These are phyloP conservation scores for Pleurotus pulmonarius DNA, from an alignment of 768 basidiomycete species.

Conservation along the genomic window DNA sequence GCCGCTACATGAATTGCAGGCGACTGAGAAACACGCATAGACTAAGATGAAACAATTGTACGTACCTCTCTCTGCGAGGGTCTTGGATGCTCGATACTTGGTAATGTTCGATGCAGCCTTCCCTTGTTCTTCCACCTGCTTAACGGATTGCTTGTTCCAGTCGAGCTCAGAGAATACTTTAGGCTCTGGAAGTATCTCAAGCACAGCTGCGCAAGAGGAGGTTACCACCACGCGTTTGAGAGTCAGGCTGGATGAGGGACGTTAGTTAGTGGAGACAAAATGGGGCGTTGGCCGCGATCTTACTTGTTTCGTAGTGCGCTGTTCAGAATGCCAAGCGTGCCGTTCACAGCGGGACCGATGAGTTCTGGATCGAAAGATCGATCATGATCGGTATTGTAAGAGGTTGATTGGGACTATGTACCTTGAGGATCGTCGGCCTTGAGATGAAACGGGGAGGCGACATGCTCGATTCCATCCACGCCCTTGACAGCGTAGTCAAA, in stretches of 20 bases:
- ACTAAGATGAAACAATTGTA: not conserved
- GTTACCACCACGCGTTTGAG: conserved; percentile 65
- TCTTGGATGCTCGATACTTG: conserved; percentile 59
- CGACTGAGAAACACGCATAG: not conserved
- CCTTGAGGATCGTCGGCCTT: conserved; percentile 35
- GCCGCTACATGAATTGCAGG: conserved; percentile 25
- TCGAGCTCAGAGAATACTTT: conserved; percentile 41
- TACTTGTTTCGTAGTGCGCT: conserved; percentile 34
- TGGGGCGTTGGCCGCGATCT: too few species aligned
- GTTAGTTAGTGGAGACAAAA: too few species aligned
- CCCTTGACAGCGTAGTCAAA: conserved; percentile 72
- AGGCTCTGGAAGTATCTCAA: conserved; percentile 20
- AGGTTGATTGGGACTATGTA: conserved; percentile 6
- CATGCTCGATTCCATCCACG: conserved; percentile 61
- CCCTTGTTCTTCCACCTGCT: conserved; percentile 46
- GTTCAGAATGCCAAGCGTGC: conserved; percentile 35
- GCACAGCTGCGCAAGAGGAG: conserved; percentile 49
- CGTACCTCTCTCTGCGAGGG: conserved; percentile 52
- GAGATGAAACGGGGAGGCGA: conserved; percentile 54
- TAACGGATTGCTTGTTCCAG: conserved; percentile 55
- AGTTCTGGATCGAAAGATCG: not conserved
- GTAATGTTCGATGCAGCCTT: conserved; percentile 30
- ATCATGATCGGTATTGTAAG: not conserved
- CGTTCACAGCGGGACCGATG: conserved; percentile 34
- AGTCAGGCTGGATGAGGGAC: conserved; percentile 9